Evolutionary conservation across 495 filamentous ascomycete genomes (phyloP).

Genomic region (Pyrenula massariospora): DNA sequence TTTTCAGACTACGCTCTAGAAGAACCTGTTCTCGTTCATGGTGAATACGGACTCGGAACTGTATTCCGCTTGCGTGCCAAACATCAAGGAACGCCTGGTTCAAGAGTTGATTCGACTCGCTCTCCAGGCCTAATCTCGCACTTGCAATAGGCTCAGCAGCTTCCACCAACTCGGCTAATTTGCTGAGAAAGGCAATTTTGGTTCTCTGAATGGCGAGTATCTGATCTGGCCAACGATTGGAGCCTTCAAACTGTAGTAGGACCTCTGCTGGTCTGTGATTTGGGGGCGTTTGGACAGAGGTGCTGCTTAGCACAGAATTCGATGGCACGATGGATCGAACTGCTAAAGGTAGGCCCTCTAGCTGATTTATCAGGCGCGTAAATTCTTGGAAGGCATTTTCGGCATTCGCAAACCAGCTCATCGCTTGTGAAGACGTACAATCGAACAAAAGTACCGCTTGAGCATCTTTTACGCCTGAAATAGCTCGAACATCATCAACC

Average conservation of each 20-base stretch:
- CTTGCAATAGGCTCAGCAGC: slow-evolving; percentile 34
- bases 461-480: slow-evolving; percentile 10
- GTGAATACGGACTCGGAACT: slow-evolving; percentile 44
- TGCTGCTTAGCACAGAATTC: slow-evolving; percentile 61
- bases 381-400: slow-evolving; percentile 55
- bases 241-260: slow-evolving; percentile 84
- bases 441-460: slow-evolving; percentile 18
- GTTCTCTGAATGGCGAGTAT: slow-evolving; percentile 81
- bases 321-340: slow-evolving; percentile 66
- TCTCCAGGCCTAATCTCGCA: slow-evolving; percentile 70
- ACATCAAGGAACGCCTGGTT: slow-evolving; percentile 84
- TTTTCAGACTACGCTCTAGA: slow-evolving; percentile 65
- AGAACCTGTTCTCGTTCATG: slow-evolving; percentile 77
- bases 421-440: slow-evolving; percentile 10
- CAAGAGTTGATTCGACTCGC: slow-evolving; percentile 46
- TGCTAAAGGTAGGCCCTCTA: slow-evolving; percentile 72
- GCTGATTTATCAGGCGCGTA: slow-evolving; percentile 56
- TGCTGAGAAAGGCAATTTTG: slow-evolving; percentile 83
- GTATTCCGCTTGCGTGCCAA: slow-evolving; percentile 51
- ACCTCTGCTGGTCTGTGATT: slow-evolving; percentile 40
- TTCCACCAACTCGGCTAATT: slow-evolving; percentile 61
- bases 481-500: slow-evolving; percentile 39
- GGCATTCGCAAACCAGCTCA: slow-evolving; percentile 39
- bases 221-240: slow-evolving; percentile 87
- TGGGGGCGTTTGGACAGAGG: slow-evolving; percentile 30